These are phyloP conservation scores for Cystobasidium tubakii DNA, from an alignment of 768 basidiomycete species.

Conservation along the genomic window DNA sequence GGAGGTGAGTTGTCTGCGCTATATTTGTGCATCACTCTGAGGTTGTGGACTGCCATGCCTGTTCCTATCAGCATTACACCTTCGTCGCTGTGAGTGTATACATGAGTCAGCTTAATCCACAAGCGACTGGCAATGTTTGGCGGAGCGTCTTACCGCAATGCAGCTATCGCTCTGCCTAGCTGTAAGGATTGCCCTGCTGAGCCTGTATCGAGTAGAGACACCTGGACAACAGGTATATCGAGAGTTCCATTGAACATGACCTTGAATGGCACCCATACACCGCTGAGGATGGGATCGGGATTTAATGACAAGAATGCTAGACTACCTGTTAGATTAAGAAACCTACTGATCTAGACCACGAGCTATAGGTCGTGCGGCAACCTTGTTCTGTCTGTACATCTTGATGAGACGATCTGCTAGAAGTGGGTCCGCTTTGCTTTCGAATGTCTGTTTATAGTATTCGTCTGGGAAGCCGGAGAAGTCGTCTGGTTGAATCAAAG, in stretches of 20 bases:
- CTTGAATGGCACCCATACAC: slow-evolving; percentile 24
- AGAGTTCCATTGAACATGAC: slow-evolving; percentile 24
- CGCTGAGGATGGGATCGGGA: not conserved
- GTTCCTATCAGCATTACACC: slow-evolving; percentile 18
- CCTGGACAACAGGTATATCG: slow-evolving; percentile 25
- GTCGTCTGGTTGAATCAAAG: slow-evolving; percentile 1
- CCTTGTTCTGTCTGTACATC: not conserved
- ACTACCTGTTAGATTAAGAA: not conserved
- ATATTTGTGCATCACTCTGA: not conserved
- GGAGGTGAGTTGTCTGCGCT: not conserved
- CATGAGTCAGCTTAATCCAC: not conserved
- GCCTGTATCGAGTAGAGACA: slow-evolving; percentile 7
- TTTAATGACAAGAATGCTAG: not conserved
- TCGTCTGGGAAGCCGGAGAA: slow-evolving; percentile 1
- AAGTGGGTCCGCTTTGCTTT: slow-evolving; percentile 20
- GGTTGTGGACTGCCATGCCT: slow-evolving; percentile 26
- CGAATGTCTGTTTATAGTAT: slow-evolving; percentile 16
- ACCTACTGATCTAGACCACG: slow-evolving; percentile 27
- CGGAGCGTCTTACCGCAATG: slow-evolving; percentile 1
- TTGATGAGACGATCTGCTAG: slow-evolving; percentile 19
- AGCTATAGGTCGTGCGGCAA: not conserved
- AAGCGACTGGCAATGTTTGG: not conserved
- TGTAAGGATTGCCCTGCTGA: not conserved
- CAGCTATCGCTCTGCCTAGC: not conserved
- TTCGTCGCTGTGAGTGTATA: slow-evolving; percentile 2